Evolutionary conservation across 2,329 filamentous ascomycete species (phyloP), one percentile per base, ranked within the genome.

Genomic region (Aspergillus pseudotamarii): DNA sequence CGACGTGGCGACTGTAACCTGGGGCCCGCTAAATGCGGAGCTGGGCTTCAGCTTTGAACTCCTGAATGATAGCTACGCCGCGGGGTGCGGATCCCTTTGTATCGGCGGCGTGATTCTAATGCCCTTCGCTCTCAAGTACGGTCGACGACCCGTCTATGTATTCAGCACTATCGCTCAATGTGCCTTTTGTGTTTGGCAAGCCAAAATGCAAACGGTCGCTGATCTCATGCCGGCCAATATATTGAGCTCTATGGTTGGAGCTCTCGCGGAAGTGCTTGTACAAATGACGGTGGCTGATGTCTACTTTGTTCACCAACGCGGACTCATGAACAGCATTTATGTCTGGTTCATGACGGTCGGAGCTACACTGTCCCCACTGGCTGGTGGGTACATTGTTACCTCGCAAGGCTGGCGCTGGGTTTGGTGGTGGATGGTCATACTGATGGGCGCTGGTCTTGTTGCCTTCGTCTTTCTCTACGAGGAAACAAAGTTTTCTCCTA

Each of bases 361-460:
- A 19, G 70, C 73, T 1, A 79, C 74, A 8, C 70, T 85, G 1
- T 77, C 74, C 0, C 75, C 79, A 0, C 71, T 80, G 5, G 66
- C 66, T 1, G 70, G 69, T 5, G 74, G 73, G 4, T 74, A 67
- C 46, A 70, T 81, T 26, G 76, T 77, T 0, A 68, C 71, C 0
- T 69, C 71, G 1, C 76, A 81, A 65, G 82, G 81, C 0, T 86
- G 84, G 83, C 73, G 82, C 23, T 85, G 81, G 81, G 74, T 80
- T 1, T 85, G 77, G 76, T 84, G 81, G 81, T 84, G 76, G 75
- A 77, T 71, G 53, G 72, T 73, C 21, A 80, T 82, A 56, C 70
- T 82, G 43, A 71, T 82, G 26, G 75, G 76, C 2, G 60, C 71
- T 12, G 71, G 74, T 11, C 62, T 83, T 1, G 4, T 84, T 4